Evolutionary conservation across 1,284 basidiomycete species (phyloP), one percentile per base, ranked within the genome.

Genomic region (Tremellales sp.): DNA sequence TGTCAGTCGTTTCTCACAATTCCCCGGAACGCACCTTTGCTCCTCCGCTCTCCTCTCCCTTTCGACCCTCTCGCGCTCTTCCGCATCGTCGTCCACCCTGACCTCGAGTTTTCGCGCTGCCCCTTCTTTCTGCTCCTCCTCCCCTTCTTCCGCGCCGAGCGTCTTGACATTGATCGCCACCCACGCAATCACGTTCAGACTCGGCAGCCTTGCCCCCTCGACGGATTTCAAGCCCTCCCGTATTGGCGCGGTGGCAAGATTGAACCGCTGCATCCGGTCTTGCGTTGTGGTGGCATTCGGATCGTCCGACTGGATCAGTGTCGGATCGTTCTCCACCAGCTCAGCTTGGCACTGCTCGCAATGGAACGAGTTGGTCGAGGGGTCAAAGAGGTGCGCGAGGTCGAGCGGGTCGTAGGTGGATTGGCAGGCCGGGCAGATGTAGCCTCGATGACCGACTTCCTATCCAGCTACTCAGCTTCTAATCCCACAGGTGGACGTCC

Each of bases 361-460:
- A 40, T 53, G 38, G 50, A 70, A 65, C 9, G 48, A 40, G 39
- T 57, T 56, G 19, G 58, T 60, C 5, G 26, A 22, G 10, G 60
- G 60, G 51, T 66, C 60, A 34, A 83, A 82, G 65, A 93, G 86
- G 74, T 87, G 81, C 63, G 87, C 84, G 28, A 86, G 86, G 56
- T 97, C 92, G 7, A 98, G 78, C 0, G 89, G 83, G 2, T 86
- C 82, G 71, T 89, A 98, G 0, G 82, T 82, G 62, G 84, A 84
- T 54, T 81, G 81, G 75, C 94, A 98, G 53, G 84, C 81, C 1
- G 92, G 86, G 69, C 94, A 99, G 41, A 95, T 82, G 70, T 94
- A 98, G 10, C 94, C 95, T 70, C 94, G 89, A 67, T 91, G 89
- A 57, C 94, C 90, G 47, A 95, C 82, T 75, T 94, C 89, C 88